Evolutionary conservation across 768 basidiomycete species (phyloP).

Genomic region (Scleroderma citrinum): DNA sequence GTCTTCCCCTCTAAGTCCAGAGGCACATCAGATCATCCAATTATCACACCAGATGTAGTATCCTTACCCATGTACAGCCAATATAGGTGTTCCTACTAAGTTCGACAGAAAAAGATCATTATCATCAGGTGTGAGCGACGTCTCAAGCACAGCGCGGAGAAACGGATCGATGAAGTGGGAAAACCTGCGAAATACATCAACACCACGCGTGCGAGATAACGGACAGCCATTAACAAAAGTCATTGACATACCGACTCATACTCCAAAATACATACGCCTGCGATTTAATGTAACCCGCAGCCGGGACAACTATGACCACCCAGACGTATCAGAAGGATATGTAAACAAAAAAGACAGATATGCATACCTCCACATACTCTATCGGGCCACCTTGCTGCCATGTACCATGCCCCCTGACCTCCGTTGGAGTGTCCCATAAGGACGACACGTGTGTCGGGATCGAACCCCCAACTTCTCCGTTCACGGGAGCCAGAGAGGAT

Average conservation of each 20-base stretch:
- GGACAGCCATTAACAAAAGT: not conserved
- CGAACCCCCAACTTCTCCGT: slow-evolving; percentile 40
- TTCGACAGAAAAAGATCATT: slow-evolving; percentile 85
- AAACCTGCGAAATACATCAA: slow-evolving; percentile 34
- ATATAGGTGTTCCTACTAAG: slow-evolving; percentile 57
- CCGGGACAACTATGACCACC: slow-evolving; percentile 52
- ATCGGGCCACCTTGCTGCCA: slow-evolving; percentile 74
- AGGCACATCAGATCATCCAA: not conserved
- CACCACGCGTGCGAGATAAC: no score
- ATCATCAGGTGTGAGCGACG: slow-evolving; percentile 75
- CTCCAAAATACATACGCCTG: slow-evolving; percentile 77
- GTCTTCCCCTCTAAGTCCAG: slow-evolving; percentile 56
- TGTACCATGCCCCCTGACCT: slow-evolving; percentile 84
- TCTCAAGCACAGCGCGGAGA: slow-evolving; percentile 65
- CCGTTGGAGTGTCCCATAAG: slow-evolving; percentile 92
- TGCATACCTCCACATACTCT: slow-evolving; percentile 54
- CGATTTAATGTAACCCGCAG: slow-evolving; percentile 81
- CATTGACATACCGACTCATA: slow-evolving; percentile 37
- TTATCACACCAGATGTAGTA: not conserved
- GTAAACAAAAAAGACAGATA: not conserved
- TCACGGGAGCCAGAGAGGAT: slow-evolving; percentile 34
- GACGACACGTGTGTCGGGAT: slow-evolving; percentile 40
- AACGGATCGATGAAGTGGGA: slow-evolving; percentile 75
- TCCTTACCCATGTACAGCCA: slow-evolving; percentile 86
- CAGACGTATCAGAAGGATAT: not conserved